Base-by-base conservation (phyloP, 306 rosid genomes). In the Cyamopsis tetragonoloba region DNA sequence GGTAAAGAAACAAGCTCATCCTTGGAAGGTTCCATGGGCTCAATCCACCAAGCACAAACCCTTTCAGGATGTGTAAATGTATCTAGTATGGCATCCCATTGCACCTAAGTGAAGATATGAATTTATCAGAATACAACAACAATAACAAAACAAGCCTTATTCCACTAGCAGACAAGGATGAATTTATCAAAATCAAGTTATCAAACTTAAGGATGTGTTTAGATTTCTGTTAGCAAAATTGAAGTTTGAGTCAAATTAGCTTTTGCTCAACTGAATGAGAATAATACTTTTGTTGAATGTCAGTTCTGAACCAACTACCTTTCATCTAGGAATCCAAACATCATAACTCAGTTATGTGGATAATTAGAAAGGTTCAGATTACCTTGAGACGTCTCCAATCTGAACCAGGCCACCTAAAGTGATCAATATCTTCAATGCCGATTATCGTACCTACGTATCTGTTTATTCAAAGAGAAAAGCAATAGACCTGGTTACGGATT, bases 371-470 rank as follows among this genome's bases (percentile, higher is more conserved):
- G 30, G 19, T 66, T 46, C 46, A 42, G 7, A 22, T 47, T 81
- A 90, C 96, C 89, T 81, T 74, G 53, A 87, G 79, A 60, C 86
- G 63, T 66, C 82, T 86, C 96, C 96, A 90, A 62, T 76, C 83
- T 6, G 96, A 90, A 66, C 79, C 63, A 18, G 89, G 88, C 96
- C 96, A 90, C 74, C 59, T 74, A 26, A 58, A 32, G 22, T 61
- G 26, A 65, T 90, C 96, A 3, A 83, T 70, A 49, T 83, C 95
- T 70, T 75, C 85, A 4, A 62, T 56, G 44, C 75, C 81, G 20
- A 74, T 39, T 17, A 90, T 72, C 2, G 85, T 76, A 31, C 95
- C 96, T 14, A 80, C 55, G 75, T 17, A 41, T 61, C 96, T 90
- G 70, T 47, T 64, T 32, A 49, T 46, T 70, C 71, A 66, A 71